phyloP scores from a whole-genome alignment of 192 early-diverging fungal genomes.

The Rhizophagus prolifer region DNA sequence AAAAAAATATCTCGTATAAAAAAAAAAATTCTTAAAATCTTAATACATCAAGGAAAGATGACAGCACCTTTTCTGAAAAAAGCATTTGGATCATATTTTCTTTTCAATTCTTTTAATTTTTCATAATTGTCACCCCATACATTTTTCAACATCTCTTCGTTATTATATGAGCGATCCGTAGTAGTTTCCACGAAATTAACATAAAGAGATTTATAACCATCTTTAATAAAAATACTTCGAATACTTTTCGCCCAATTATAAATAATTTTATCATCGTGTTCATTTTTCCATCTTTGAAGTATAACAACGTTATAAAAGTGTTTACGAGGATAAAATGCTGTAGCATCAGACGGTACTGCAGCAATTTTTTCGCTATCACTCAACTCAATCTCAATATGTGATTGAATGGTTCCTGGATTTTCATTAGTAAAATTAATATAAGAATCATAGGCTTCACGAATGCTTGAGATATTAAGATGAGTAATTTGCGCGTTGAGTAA shows the following conservation, averaged over 20 bases:
- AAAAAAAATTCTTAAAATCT: too few species aligned
- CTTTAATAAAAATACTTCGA: neutral
- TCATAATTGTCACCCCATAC: neutral
- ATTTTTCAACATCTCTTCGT: neutral
- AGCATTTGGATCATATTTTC: neutral
- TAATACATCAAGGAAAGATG: neutral
- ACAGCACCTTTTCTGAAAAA: neutral
- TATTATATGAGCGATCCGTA: neutral
- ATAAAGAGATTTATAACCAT: neutral
- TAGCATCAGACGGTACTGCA: neutral
- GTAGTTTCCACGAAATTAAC: neutral
- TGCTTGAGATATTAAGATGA: neutral
- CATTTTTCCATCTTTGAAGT: neutral
- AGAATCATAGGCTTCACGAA: neutral
- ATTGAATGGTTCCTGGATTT: neutral
- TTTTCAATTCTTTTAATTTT: conserved; percentile 3
- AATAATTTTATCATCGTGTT: neutral
- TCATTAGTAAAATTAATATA: neutral
- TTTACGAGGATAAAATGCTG: neutral
- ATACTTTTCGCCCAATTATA: neutral
- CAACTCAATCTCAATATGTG: too few species aligned
- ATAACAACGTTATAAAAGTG: neutral
- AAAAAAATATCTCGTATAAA: too few species aligned
- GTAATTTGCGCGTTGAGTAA: neutral
- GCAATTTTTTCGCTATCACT: neutral